phyloP scores from a whole-genome alignment of 2,329 filamentous ascomycete species.

The Microdochium paspali region DNA sequence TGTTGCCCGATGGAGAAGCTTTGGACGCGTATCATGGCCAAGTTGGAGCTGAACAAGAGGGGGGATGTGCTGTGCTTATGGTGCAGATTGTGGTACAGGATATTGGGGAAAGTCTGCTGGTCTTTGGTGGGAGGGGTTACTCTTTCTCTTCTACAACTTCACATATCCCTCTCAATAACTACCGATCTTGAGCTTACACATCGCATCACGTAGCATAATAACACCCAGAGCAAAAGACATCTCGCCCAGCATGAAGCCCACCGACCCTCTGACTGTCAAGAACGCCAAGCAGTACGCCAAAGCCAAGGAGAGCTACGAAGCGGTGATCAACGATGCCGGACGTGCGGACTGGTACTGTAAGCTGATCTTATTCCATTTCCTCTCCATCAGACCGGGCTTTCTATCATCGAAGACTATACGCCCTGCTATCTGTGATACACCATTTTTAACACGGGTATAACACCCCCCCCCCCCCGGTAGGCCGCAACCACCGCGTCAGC shows the following conservation, averaged over 20 bases:
- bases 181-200: background rate
- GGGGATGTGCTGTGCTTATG: too few relatives aligned
- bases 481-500: slow-evolving; percentile 19
- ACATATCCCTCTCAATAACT: background rate
- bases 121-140: background rate
- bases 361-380: too few relatives aligned
- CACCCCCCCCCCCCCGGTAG: too few relatives aligned
- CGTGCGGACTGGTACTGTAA: slow-evolving; percentile 19
- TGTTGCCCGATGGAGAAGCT: background rate
- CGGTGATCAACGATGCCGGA: slow-evolving; percentile 20
- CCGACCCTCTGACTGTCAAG: background rate
- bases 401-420: background rate
- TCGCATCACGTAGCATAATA: background rate
- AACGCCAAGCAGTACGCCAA: slow-evolving; percentile 11
- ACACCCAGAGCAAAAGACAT: background rate
- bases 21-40: background rate
- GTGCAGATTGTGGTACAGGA: too few relatives aligned
- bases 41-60: too few relatives aligned
- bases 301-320: slow-evolving; percentile 24
- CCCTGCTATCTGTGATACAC: background rate
- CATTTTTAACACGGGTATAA: too few relatives aligned
- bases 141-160: background rate
- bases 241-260: background rate
- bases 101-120: too few relatives aligned
- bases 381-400: background rate